phyloP scores from a whole-genome alignment of 2,329 filamentous ascomycete genomes.

The Exophiala xenobiotica region DNA sequence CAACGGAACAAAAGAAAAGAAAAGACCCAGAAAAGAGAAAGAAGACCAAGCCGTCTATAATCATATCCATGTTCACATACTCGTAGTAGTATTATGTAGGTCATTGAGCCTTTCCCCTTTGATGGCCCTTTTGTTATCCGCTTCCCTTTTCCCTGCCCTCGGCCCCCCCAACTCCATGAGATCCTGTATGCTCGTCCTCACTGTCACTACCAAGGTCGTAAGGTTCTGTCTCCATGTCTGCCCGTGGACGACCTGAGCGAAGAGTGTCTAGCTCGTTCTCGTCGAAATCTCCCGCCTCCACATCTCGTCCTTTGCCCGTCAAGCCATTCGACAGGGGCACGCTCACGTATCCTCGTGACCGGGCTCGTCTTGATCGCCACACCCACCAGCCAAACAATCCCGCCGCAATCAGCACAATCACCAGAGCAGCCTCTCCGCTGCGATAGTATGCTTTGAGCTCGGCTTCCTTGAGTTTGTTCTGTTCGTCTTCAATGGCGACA shows the following conservation, averaged over 20 bases:
- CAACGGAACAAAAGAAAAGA: too few species aligned
- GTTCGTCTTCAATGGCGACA: conserved; percentile 64
- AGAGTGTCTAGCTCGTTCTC: conserved; percentile 61
- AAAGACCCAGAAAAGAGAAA: too few species aligned
- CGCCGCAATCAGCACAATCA: conserved; percentile 75
- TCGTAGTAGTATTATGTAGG: too few species aligned
- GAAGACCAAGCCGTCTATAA: too few species aligned
- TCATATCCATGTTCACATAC: neutral
- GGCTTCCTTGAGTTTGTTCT: conserved; percentile 74
- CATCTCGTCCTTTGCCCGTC: conserved; percentile 46
- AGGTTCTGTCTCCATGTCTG: conserved; percentile 36
- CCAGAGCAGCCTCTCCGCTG: conserved; percentile 80
- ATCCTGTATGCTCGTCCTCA: conserved; percentile 37
- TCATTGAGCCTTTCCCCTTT: too few species aligned
- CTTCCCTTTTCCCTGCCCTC: neutral
- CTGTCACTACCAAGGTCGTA: conserved; percentile 52
- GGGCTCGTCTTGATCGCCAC: conserved; percentile 53
- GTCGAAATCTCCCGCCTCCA: conserved; percentile 63
- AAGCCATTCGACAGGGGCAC: conserved; percentile 32
- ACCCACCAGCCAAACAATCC: conserved; percentile 71
- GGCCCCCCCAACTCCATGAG: conserved; percentile 10
- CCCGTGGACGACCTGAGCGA: conserved; percentile 32
- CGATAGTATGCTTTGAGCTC: conserved; percentile 87
- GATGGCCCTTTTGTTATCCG: neutral
- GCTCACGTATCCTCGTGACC: conserved; percentile 46